Percentiles rank a stretch among this genome's conserved stretches.
phyloP scores from a whole-genome alignment of 2,329 filamentous ascomycete genomes.

The Penicillium sclerotiorum region DNA sequence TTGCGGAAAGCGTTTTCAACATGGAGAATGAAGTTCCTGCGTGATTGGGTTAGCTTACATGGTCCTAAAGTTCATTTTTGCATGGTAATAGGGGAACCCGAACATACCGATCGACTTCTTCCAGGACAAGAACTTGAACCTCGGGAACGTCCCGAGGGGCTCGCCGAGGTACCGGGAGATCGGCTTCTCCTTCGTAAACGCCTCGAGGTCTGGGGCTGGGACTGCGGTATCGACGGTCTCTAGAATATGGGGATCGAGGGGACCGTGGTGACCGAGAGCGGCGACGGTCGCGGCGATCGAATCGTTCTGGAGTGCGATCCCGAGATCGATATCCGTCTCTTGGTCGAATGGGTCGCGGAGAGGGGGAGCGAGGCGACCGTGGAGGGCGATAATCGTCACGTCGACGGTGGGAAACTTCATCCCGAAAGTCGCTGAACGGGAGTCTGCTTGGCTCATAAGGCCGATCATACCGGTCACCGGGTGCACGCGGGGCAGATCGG shows the following conservation, averaged over 20 bases:
- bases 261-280: constrained; percentile 64
- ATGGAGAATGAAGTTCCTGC: constrained; percentile 76
- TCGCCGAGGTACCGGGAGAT: constrained; percentile 72
- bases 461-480: constrained; percentile 50
- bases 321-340: constrained; percentile 64
- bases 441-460: constrained; percentile 37
- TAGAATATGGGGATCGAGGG: constrained; percentile 54
- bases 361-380: constrained; percentile 60
- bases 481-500: constrained; percentile 33
- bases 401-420: constrained; percentile 48
- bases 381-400: constrained; percentile 67
- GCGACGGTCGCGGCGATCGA: constrained; percentile 58
- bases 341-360: constrained; percentile 61
- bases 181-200: constrained; percentile 60
- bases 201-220: constrained; percentile 65
- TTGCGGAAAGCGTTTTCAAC: constrained; percentile 75
- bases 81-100: too few relatives aligned
- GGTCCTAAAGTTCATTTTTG: too few relatives aligned
- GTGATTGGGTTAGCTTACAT: constrained; percentile 12
- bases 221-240: constrained; percentile 68
- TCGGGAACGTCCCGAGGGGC: constrained; percentile 79
- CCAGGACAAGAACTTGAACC: constrained; percentile 81
- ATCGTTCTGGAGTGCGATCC: constrained; percentile 51
- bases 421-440: constrained; percentile 53
- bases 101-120: constrained; percentile 66